Conservation (phyloP, 345 rosid species). For the Lepidium aucheri region DNA sequence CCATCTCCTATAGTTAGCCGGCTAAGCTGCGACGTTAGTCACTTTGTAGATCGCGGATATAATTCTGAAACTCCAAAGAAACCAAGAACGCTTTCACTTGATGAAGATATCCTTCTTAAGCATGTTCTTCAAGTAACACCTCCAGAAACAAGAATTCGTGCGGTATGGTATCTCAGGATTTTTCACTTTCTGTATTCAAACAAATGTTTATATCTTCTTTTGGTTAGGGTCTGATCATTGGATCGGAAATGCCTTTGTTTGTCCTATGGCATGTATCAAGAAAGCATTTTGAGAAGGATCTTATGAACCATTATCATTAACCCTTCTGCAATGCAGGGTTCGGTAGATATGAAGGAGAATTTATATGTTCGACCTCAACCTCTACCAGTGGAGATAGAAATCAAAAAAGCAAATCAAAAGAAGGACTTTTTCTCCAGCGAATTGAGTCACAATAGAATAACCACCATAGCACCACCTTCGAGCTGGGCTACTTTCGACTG, state of each 20-base stretch:
- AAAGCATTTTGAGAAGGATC: not conserved
- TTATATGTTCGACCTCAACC: slow-evolving; percentile 9
- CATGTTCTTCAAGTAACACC: slow-evolving; percentile 29
- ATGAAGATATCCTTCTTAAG: slow-evolving; percentile 46
- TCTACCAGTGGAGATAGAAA: slow-evolving; percentile 17
- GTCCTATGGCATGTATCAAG: not conserved
- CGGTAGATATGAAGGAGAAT: slow-evolving; percentile 42
- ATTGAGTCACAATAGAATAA: slow-evolving; percentile 6
- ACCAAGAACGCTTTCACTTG: slow-evolving; percentile 53
- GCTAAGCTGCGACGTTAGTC: slow-evolving; percentile 11
- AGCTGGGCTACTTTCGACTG: slow-evolving; percentile 71
- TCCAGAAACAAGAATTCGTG: slow-evolving; percentile 35
- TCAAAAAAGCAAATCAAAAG: slow-evolving; percentile 18
- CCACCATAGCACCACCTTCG: slow-evolving; percentile 34
- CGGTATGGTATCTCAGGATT: slow-evolving; percentile 29
- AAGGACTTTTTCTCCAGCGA: slow-evolving; percentile 10
- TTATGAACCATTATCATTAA: not conserved
- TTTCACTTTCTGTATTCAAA: not conserved
- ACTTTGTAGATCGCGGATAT: slow-evolving; percentile 22
- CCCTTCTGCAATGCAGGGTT: slow-evolving; percentile 28
- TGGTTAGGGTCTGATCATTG: not conserved
- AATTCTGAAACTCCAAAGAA: slow-evolving; percentile 28
- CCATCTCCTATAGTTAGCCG: slow-evolving; percentile 21
- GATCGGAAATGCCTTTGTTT: not conserved
- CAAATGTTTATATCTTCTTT: not conserved